These are phyloP conservation scores for Hypoxylon sp. DNA, from an alignment of 2,329 filamentous ascomycete genomes.

Conservation along the genomic window DNA sequence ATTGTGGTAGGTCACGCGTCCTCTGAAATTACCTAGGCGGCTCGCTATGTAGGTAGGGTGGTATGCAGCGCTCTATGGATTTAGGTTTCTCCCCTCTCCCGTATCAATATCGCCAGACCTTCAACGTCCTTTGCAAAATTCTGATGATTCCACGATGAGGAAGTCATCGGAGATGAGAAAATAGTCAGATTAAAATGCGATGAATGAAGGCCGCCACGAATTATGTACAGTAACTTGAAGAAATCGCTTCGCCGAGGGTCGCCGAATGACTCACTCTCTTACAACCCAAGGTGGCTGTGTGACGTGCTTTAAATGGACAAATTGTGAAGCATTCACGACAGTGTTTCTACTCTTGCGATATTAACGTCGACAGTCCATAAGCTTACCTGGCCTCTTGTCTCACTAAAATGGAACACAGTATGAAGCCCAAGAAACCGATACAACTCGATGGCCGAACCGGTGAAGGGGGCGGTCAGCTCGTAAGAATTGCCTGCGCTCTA, in stretches of 20 bases:
- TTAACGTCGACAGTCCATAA: background rate
- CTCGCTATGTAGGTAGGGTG: background rate
- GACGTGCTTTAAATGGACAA: conserved; percentile 11
- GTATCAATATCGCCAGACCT: background rate
- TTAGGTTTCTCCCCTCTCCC: conserved; percentile 4
- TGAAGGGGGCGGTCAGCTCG: conserved; percentile 74
- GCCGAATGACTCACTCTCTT: conserved; percentile 32
- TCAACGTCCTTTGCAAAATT: background rate
- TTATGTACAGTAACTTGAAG: background rate
- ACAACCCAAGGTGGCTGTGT: background rate
- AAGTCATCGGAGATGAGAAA: background rate
- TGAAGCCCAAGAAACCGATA: conserved; percentile 51
- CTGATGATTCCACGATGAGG: background rate
- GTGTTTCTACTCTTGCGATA: background rate
- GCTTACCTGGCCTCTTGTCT: background rate
- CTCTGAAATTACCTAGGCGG: background rate
- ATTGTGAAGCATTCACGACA: background rate
- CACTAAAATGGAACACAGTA: conserved; percentile 8
- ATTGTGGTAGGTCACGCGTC: background rate
- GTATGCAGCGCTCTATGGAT: background rate
- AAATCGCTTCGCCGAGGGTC: background rate
- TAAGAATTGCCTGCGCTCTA: conserved; percentile 69
- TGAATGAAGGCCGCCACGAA: background rate
- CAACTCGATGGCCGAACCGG: conserved; percentile 70
- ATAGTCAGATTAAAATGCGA: background rate